These are phyloP conservation scores for Hyaloscypha hepaticicola DNA, from an alignment of 495 filamentous ascomycete species.

Conservation along the genomic window DNA sequence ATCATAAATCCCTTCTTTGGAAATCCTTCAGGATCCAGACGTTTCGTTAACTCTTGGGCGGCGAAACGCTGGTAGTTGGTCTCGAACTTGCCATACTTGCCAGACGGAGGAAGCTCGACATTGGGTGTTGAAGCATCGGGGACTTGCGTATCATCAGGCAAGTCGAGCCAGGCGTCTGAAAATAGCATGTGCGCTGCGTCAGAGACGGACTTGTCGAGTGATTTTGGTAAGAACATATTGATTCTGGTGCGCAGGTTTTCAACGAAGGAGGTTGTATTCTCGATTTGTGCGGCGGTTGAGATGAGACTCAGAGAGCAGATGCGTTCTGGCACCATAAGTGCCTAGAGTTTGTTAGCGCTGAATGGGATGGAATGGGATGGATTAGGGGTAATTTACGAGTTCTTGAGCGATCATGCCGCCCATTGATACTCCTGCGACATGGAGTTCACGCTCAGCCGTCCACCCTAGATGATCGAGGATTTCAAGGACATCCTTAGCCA, in stretches of 20 bases:
- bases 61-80: conserved; percentile 78
- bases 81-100: conserved; percentile 52
- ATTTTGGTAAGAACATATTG: conserved; percentile 67
- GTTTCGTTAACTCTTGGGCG: conserved; percentile 71
- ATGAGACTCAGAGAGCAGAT: conserved; percentile 66
- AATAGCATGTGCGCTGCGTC: conserved; percentile 60
- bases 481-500: conserved; percentile 73
- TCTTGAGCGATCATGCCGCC: conserved; percentile 92
- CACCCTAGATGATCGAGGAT: conserved; percentile 67
- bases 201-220: conserved; percentile 50
- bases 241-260: conserved; percentile 69
- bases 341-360: conserved; percentile 33
- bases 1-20: conserved; percentile 66
- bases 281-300: conserved; percentile 69
- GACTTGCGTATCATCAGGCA: conserved; percentile 55
- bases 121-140: conserved; percentile 37
- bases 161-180: conserved; percentile 54
- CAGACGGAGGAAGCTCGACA: conserved; percentile 30
- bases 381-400: conserved; percentile 42
- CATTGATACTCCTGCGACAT: conserved; percentile 74
- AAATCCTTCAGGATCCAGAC: conserved; percentile 52
- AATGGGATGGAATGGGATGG: not conserved
- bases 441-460: conserved; percentile 57
- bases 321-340: conserved; percentile 57
- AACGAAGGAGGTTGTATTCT: conserved; percentile 53